These are phyloP conservation scores for Elaeis oleifera DNA, from an alignment of 202 grass and related monocot genomes.

Conservation along the genomic window DNA sequence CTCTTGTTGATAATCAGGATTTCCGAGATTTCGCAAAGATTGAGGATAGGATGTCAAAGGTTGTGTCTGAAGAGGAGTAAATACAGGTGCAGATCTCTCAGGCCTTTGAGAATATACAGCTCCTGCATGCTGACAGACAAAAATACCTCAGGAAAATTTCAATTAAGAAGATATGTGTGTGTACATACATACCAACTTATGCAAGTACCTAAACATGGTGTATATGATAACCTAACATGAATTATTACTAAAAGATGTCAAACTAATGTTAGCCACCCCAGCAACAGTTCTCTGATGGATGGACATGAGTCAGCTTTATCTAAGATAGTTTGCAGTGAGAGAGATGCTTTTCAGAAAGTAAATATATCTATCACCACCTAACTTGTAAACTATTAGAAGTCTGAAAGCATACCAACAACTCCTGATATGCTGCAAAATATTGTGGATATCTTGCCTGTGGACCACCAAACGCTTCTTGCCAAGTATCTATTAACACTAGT, in stretches of 20 bases:
- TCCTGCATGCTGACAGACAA: conserved; percentile 3
- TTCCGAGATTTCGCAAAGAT: neutral
- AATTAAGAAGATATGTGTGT: too few relatives aligned
- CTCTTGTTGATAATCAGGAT: neutral
- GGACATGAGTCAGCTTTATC: too few relatives aligned
- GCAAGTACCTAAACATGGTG: too few relatives aligned
- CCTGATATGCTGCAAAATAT: conserved; percentile 17
- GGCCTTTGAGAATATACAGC: conserved; percentile 8
- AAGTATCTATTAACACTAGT: conserved; percentile 11
- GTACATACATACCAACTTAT: too few relatives aligned
- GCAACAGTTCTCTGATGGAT: too few relatives aligned
- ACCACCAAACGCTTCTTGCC: conserved; percentile 9
- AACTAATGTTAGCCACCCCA: too few relatives aligned
- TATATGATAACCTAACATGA: too few relatives aligned
- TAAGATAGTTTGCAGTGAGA: too few relatives aligned
- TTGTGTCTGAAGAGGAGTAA: neutral
- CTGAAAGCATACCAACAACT: conserved; percentile 6
- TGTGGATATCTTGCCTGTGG: conserved; percentile 7
- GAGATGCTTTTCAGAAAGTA: too few relatives aligned
- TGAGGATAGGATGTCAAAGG: neutral
- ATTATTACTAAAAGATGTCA: too few relatives aligned
- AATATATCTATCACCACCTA: too few relatives aligned
- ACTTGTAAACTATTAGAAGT: too few relatives aligned
- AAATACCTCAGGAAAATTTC: neutral
- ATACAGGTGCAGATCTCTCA: conserved; percentile 4